Conservation (phyloP, 169 alveolate genomes). For the Eimeria tenella region DNA sequence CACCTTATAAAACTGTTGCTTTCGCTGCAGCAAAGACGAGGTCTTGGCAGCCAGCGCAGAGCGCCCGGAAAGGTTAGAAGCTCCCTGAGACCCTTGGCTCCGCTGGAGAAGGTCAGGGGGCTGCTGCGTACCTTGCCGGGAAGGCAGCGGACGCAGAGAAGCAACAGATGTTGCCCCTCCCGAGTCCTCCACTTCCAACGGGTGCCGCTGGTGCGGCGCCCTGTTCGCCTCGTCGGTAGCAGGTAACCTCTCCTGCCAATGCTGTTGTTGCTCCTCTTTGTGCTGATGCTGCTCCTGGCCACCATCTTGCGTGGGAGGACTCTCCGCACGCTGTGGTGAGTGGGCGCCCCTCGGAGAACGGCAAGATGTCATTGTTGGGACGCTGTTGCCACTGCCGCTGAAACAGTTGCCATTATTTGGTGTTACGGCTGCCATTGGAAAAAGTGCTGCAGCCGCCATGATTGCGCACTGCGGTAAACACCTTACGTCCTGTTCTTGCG, state of each 20-base stretch:
- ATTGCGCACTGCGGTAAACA: constrained; percentile 21
- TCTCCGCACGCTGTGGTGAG: constrained; percentile 26
- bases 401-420: constrained; percentile 12
- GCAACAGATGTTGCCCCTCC: constrained; percentile 22
- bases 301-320: constrained; percentile 19
- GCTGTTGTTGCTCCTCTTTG: not conserved
- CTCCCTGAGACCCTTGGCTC: not conserved
- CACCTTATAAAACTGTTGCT: constrained; percentile 62
- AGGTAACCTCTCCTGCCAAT: constrained; percentile 24
- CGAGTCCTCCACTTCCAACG: constrained; percentile 10
- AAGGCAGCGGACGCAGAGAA: not conserved
- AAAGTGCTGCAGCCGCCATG: constrained; percentile 65
- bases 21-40: constrained; percentile 63
- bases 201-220: not conserved
- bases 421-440: constrained; percentile 59
- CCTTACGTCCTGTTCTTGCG: not conserved
- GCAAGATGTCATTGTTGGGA: constrained; percentile 19
- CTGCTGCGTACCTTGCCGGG: constrained; percentile 45
- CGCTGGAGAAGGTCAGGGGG: constrained; percentile 48
- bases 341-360: constrained; percentile 35
- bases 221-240: not conserved
- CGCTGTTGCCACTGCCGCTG: constrained; percentile 24
- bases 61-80: constrained; percentile 9
- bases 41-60: constrained; percentile 48
- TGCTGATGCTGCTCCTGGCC: constrained; percentile 14